These are phyloP conservation scores for Colletotrichum acutatum DNA, from an alignment of 2,329 filamentous ascomycete genomes.

Conservation along the genomic window DNA sequence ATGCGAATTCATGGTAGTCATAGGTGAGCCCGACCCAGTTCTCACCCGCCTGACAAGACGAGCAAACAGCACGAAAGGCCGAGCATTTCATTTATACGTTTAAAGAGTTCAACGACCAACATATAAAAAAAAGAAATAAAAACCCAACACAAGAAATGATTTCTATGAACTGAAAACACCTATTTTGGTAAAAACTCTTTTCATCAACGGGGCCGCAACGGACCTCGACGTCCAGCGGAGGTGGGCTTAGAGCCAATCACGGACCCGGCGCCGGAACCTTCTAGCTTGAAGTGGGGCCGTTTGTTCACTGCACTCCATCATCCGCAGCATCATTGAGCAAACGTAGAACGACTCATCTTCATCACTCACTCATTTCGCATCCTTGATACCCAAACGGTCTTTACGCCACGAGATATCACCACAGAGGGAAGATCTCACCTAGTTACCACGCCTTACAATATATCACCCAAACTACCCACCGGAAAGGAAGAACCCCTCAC, in stretches of 20 bases:
- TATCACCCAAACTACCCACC: not conserved
- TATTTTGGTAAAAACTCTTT: not conserved
- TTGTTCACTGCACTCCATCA: not conserved
- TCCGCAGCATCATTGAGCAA: not conserved
- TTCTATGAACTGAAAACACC: not conserved
- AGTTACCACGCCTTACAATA: not conserved
- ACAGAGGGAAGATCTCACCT: too few species aligned
- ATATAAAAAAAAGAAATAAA: too few species aligned
- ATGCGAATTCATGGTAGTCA: too few species aligned
- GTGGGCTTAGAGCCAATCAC: constrained; percentile 11
- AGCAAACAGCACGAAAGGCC: not conserved
- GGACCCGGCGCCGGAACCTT: constrained; percentile 5
- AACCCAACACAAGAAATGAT: too few species aligned
- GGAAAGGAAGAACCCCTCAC: not conserved
- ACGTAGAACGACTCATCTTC: not conserved
- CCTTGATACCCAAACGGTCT: not conserved
- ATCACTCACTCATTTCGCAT: not conserved
- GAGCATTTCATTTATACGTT: not conserved
- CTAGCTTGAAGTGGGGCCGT: constrained; percentile 2
- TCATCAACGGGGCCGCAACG: not conserved
- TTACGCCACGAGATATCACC: too few species aligned
- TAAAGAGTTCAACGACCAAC: not conserved
- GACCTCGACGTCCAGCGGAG: not conserved
- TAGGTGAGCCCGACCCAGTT: too few species aligned
- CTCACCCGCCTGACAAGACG: not conserved